Base-by-base conservation (phyloP, 768 basidiomycete species). In the Mycena haematopus region DNA sequence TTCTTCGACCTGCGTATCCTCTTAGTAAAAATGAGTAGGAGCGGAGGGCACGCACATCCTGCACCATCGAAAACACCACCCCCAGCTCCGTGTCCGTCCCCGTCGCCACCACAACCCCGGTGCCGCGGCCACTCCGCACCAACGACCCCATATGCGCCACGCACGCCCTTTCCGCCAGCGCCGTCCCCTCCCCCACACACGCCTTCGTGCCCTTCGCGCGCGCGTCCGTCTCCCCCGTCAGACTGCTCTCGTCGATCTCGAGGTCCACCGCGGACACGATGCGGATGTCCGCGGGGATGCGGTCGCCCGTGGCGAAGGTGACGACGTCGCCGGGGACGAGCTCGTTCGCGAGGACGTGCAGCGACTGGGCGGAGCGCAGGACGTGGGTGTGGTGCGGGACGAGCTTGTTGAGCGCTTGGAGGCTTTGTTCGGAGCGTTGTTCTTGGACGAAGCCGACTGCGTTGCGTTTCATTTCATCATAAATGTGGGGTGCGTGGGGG, bases 31-130 rank as follows among this genome's bases (percentile, higher is more conserved):
- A 25, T 27, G 31, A 15, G 6, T 24, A 25, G 38, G 56, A 55
- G 25, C 27, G 17, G 33, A 51, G 22, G n/a, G 10, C 2, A 71
- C 77, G 45, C 65, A 95, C 95, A 72, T 97, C 95, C 75, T 97
- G 95, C 93, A 99, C 94, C 94, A 97, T 96, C 15, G 91, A 88
- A 73, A 99, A 99, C 63, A 99, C 93, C 58, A 96, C 88, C 25
- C 96, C 96, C 75, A 99, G 96, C 72, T 99, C 96, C 1, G 94
- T 96, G 65, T 91, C 86, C 14, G 85, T 82, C 2, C 96, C 91
- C 0, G 86, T 93, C 0, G 86, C 93, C 46, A 99, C 91, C 6
- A 96, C 94, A 47, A 98, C 80, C 6, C 96, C 96, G 40, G 84
- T 79, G 0, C 95, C 96, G 56, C 92, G 81, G 8, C 93, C 96